Percentiles rank a stretch among this genome's conserved stretches.
phyloP scores from a whole-genome alignment of 2,329 filamentous ascomycete species.

The Ophioceras dolichostomum region DNA sequence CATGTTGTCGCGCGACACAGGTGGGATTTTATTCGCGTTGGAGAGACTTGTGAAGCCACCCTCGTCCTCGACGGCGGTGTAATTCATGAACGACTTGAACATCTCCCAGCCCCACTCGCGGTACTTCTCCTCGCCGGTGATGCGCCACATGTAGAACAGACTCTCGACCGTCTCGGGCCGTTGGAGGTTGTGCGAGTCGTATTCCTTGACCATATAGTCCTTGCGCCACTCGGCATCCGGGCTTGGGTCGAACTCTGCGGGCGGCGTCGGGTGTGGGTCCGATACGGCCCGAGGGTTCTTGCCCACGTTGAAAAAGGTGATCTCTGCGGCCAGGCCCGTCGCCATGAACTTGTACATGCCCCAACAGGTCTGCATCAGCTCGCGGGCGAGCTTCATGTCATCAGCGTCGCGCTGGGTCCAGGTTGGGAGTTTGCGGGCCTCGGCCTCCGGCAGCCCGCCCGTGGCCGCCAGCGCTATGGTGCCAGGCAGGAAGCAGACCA shows the following conservation, averaged over 20 bases:
- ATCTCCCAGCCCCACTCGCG: conserved; percentile 98
- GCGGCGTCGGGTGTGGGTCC: conserved; percentile 33
- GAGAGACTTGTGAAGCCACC: conserved; percentile 73
- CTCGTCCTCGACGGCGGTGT: conserved; percentile 67
- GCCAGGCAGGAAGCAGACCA: conserved; percentile 95
- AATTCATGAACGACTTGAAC: conserved; percentile 82
- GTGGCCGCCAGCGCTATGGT: conserved; percentile 87
- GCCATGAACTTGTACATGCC: conserved; percentile 88
- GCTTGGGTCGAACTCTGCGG: conserved; percentile 34
- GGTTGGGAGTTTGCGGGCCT: conserved; percentile 57
- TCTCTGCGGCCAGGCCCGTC: conserved; percentile 89
- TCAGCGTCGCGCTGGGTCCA: conserved; percentile 76
- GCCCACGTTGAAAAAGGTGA: conserved; percentile 76
- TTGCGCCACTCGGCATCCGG: conserved; percentile 55
- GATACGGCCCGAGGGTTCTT: conserved; percentile 53
- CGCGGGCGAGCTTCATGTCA: conserved; percentile 75
- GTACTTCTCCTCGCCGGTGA: conserved; percentile 82
- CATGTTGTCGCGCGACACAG: conserved; percentile 75
- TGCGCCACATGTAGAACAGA: conserved; percentile 97
- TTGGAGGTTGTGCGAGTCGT: conserved; percentile 88
- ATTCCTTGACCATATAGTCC: conserved; percentile 68
- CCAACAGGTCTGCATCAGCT: conserved; percentile 96
- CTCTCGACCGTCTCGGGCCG: conserved; percentile 94
- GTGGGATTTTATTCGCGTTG: conserved; percentile 62
- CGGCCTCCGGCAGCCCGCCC: conserved; percentile 59